These are phyloP conservation scores for Ceratobasidium sp. DNA, from an alignment of 1,284 basidiomycete species.

Conservation along the genomic window DNA sequence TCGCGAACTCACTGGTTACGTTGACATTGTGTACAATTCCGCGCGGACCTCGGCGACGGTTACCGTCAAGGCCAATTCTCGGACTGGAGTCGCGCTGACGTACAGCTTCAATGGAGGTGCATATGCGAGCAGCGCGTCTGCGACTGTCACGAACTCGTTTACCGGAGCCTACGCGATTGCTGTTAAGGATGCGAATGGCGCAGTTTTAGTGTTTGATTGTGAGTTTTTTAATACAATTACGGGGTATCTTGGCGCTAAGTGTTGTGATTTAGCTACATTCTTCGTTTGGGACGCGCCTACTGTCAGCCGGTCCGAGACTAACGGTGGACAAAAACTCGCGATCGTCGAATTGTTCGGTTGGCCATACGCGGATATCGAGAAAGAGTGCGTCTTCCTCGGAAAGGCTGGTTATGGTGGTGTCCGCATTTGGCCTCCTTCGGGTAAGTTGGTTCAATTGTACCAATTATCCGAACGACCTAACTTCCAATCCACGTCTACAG, in stretches of 20 bases:
- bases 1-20: slow-evolving; percentile 41
- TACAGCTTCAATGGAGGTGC: slow-evolving; percentile 40
- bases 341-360: slow-evolving; percentile 41
- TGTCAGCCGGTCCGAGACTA: slow-evolving; percentile 30
- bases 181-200: slow-evolving; percentile 34
- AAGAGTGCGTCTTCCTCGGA: slow-evolving; percentile 40
- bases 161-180: slow-evolving; percentile 33
- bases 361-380: slow-evolving; percentile 43
- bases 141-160: slow-evolving; percentile 40
- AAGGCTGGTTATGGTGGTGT: slow-evolving; percentile 45
- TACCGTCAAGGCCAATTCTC: slow-evolving; percentile 42
- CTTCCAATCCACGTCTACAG: background rate
- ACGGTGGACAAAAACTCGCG: slow-evolving; percentile 36
- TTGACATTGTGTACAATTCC: slow-evolving; percentile 41
- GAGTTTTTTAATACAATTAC: background rate
- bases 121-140: slow-evolving; percentile 16
- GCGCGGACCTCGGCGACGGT: slow-evolving; percentile 40
- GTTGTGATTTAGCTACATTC: slow-evolving; percentile 11
- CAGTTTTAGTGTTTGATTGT: slow-evolving; percentile 30
- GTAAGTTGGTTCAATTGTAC: background rate
- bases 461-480: background rate
- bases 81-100: slow-evolving; percentile 20
- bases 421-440: slow-evolving; percentile 42
- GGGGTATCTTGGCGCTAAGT: background rate
- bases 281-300: slow-evolving; percentile 39